Evolutionary conservation across 1,139 yeast genomes (phyloP).

Genomic region (Yamadazyma jaroonii): DNA sequence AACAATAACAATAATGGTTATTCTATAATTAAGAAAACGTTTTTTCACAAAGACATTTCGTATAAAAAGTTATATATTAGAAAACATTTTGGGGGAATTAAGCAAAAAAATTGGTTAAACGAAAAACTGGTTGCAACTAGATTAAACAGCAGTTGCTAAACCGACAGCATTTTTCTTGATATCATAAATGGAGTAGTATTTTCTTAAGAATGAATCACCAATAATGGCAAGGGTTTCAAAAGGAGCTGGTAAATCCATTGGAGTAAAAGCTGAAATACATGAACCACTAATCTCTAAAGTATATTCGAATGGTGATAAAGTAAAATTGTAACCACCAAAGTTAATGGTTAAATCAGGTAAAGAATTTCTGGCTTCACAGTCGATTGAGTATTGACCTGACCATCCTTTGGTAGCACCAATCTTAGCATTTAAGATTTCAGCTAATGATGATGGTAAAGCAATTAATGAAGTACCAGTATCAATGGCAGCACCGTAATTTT

Average conservation of each 20-base stretch:
- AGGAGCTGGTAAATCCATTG: constrained; percentile 96
- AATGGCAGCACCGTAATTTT: constrained; percentile 90
- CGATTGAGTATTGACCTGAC: constrained; percentile 95
- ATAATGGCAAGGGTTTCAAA: constrained; percentile 93
- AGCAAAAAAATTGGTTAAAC: background rate
- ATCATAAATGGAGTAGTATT: constrained; percentile 90
- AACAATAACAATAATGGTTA: too few species aligned
- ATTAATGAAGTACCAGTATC: constrained; percentile 98
- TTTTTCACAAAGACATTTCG: too few species aligned
- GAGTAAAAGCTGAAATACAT: constrained; percentile 93
- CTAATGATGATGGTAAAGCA: constrained; percentile 90
- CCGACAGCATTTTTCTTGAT: constrained; percentile 89
- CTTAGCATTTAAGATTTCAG: constrained; percentile 90
- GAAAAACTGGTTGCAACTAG: background rate
- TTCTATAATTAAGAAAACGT: too few species aligned
- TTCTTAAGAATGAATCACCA: constrained; percentile 97
- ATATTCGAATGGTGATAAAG: constrained; percentile 84
- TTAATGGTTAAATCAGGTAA: constrained; percentile 91
- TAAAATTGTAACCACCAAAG: constrained; percentile 86
- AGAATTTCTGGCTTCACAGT: constrained; percentile 76
- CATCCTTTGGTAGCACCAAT: constrained; percentile 96
- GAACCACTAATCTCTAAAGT: constrained; percentile 90
- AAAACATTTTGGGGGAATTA: too few species aligned
- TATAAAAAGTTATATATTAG: too few species aligned
- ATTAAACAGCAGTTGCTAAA: constrained; percentile 50